A percentile compares a stretch with the other conserved stretches of the same genome.
Evolutionary conservation across 768 basidiomycete genomes (phyloP).

Genomic region (Asterophora parasitica): DNA sequence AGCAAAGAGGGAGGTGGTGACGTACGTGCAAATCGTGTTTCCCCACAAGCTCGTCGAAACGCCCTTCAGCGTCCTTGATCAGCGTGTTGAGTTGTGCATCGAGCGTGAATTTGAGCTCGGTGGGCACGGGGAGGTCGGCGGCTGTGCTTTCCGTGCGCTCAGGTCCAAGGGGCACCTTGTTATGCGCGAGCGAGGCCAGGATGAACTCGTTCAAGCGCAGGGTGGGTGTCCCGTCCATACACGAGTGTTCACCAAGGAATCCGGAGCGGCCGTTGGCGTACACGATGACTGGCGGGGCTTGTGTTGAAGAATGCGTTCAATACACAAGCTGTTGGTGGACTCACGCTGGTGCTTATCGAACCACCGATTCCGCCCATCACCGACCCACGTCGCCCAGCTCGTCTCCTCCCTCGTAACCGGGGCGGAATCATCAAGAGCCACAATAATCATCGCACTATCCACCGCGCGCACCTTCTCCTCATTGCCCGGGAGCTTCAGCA

Average conservation of each 20-base stretch:
- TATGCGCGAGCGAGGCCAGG: conserved; percentile 65
- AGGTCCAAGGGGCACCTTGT: conserved; percentile 70
- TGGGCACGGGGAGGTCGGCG: conserved; percentile 45
- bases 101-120: conserved; percentile 69
- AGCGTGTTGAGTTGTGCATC: conserved; percentile 47
- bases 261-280: conserved; percentile 94
- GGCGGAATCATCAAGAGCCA: conserved; percentile 78
- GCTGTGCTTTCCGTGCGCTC: conserved; percentile 33
- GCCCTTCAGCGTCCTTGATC: conserved; percentile 53
- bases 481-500: conserved; percentile 60
- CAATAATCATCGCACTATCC: conserved; percentile 84
- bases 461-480: conserved; percentile 66
- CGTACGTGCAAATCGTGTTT: conserved; percentile 76
- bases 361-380: conserved; percentile 87
- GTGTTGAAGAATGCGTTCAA: too few species aligned
- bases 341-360: conserved; percentile 95
- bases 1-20: conserved; percentile 6
- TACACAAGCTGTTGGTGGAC: conserved; percentile 21
- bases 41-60: conserved; percentile 73
- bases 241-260: conserved; percentile 85
- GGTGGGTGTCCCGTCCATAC: conserved; percentile 94
- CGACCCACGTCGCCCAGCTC: conserved; percentile 83
- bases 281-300: conserved; percentile 88
- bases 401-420: conserved; percentile 81
- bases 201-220: conserved; percentile 94